Percentiles rank a stretch among this genome's conserved stretches.
phyloP scores from a whole-genome alignment of 2,329 filamentous ascomycete genomes.

The Aspergillus unguis region DNA sequence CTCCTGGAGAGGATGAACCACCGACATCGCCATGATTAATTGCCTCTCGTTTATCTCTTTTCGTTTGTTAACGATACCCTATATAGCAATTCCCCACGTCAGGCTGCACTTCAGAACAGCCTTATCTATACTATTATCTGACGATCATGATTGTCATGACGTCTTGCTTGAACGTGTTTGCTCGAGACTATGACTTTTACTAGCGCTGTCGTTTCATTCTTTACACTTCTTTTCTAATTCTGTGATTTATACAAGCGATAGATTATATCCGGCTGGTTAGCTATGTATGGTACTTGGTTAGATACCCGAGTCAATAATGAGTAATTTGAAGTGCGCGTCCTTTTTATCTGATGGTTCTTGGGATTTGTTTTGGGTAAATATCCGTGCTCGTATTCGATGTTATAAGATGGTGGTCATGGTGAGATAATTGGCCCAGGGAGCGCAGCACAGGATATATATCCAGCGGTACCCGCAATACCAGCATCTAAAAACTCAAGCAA shows the following conservation, averaged over 20 bases:
- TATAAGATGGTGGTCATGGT: too few species aligned
- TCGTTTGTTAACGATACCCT: slow-evolving; percentile 5
- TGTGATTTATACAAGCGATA: slow-evolving; percentile 13
- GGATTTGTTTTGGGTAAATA: too few species aligned
- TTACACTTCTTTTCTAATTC: slow-evolving; percentile 3
- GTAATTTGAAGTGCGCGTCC: neutral
- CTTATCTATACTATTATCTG: neutral
- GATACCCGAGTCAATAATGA: slow-evolving; percentile 29
- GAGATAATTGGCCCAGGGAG: too few species aligned
- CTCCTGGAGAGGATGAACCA: neutral
- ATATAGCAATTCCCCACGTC: neutral
- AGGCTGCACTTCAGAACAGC: neutral
- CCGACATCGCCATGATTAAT: neutral
- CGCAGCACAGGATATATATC: too few species aligned
- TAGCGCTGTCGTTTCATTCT: slow-evolving; percentile 8
- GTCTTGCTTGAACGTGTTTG: too few species aligned
- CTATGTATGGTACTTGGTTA: slow-evolving; percentile 19
- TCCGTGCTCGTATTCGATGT: too few species aligned
- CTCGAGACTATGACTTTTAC: neutral
- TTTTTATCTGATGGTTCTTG: neutral
- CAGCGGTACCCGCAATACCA: too few species aligned
- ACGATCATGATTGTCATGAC: too few species aligned
- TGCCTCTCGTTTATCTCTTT: slow-evolving; percentile 1
- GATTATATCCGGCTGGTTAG: slow-evolving; percentile 10
- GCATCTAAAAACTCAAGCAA: too few species aligned